These are phyloP conservation scores for Fraxinus greggii DNA, from an alignment of 305 asterid species.

Conservation along the genomic window DNA sequence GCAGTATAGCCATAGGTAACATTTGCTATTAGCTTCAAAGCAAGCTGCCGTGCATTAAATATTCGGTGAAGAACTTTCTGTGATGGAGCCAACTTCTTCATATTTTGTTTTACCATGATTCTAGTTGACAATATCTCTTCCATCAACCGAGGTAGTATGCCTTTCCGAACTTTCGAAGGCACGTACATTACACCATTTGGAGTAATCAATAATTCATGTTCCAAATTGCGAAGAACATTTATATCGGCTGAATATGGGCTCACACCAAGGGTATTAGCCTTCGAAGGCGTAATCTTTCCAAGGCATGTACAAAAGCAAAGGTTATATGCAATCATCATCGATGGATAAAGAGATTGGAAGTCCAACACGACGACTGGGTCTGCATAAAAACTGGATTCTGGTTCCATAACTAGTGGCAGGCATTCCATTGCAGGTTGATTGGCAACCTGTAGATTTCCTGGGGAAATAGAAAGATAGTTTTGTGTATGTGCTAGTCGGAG, in stretches of 20 bases:
- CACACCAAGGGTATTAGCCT: conserved; percentile 70
- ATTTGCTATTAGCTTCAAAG: conserved; percentile 94
- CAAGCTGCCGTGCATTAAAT: conserved; percentile 92
- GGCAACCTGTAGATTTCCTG: conserved; percentile 91
- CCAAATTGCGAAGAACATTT: conserved; percentile 44
- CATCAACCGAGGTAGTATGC: conserved; percentile 82
- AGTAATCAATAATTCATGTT: conserved; percentile 63
- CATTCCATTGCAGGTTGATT: conserved; percentile 99
- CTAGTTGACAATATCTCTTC: conserved; percentile 94
- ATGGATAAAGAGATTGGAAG: conserved; percentile 97
- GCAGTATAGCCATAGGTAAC: conserved; percentile 99
- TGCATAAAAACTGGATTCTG: conserved; percentile 87
- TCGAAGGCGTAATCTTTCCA: conserved; percentile 64
- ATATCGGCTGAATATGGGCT: conserved; percentile 67
- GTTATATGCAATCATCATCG: conserved; percentile 92
- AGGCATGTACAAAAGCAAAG: conserved; percentile 96
- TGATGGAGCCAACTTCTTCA: conserved; percentile 76
- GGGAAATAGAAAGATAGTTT: conserved; percentile 94
- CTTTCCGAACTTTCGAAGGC: conserved; percentile 73
- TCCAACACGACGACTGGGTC: conserved; percentile 95
- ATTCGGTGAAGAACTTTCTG: conserved; percentile 80
- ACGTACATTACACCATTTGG: conserved; percentile 92
- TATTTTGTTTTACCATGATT: conserved; percentile 95
- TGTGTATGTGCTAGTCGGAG: conserved; percentile 90
- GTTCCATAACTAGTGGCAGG: conserved; percentile 98